phyloP scores from a whole-genome alignment of 2,329 filamentous ascomycete genomes.

The Phyllachora maydis region DNA sequence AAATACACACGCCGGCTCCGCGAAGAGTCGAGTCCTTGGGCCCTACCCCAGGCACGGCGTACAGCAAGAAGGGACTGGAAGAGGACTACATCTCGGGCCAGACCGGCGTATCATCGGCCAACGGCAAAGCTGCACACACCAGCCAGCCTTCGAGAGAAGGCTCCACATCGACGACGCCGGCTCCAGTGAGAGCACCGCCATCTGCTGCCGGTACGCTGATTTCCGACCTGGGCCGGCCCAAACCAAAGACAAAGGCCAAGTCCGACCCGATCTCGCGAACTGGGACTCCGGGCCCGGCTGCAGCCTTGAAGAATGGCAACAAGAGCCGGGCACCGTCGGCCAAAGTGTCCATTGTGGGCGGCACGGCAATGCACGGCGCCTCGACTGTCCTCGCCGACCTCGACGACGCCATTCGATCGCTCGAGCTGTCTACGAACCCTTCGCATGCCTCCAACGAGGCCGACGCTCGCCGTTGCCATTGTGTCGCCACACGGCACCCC shows the following conservation, averaged over 20 bases:
- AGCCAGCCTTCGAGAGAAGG: constrained; percentile 24
- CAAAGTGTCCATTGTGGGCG: constrained; percentile 56
- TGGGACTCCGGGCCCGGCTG: constrained; percentile 26
- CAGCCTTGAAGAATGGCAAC: too few species aligned
- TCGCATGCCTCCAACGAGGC: constrained; percentile 22
- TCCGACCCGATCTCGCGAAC: constrained; percentile 28
- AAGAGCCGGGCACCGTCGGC: constrained; percentile 23
- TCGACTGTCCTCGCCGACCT: constrained; percentile 52
- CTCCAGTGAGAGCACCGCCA: constrained; percentile 18
- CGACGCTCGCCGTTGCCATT: constrained; percentile 54
- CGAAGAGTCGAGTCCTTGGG: constrained; percentile 44
- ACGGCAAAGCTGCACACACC: constrained; percentile 13
- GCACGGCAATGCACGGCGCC: constrained; percentile 63
- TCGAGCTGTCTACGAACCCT: constrained; percentile 87
- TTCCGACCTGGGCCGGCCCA: constrained; percentile 38
- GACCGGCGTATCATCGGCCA: constrained; percentile 17
- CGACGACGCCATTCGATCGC: constrained; percentile 63
- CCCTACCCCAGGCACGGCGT: constrained; percentile 42
- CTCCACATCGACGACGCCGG: constrained; percentile 21
- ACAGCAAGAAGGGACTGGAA: constrained; percentile 51
- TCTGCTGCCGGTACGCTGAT: constrained; percentile 63
- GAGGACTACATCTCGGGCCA: constrained; percentile 50
- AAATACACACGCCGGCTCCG: constrained; percentile 41
- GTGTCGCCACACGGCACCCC: constrained; percentile 72
- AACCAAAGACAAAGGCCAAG: constrained; percentile 32